Percentiles rank a stretch among this genome's conserved stretches.
These are phyloP conservation scores for Metschnikowia arizonensis DNA, from an alignment of 805 yeast genomes.

Conservation along the genomic window DNA sequence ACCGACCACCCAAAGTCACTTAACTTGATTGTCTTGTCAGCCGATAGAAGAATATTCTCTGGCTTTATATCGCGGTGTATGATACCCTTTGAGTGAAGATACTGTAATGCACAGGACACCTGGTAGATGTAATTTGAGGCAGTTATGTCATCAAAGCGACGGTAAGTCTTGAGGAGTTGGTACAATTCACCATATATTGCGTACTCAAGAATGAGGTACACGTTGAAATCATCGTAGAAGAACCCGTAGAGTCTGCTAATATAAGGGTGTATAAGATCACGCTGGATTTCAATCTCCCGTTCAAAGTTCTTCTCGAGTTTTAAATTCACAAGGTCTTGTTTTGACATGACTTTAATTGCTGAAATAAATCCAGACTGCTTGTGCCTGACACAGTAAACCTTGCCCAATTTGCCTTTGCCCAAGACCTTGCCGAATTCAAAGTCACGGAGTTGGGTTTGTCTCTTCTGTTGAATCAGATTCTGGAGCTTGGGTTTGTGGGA, in stretches of 20 bases:
- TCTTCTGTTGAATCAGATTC: neutral
- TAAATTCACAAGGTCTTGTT: constrained; percentile 66
- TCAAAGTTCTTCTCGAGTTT: constrained; percentile 82
- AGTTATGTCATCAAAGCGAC: constrained; percentile 64
- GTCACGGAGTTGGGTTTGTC: constrained; percentile 41
- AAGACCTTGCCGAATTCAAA: constrained; percentile 84
- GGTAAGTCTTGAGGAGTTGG: constrained; percentile 59
- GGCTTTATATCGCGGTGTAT: constrained; percentile 95
- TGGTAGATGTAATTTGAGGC: constrained; percentile 82
- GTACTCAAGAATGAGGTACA: constrained; percentile 80
- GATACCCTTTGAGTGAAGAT: constrained; percentile 73
- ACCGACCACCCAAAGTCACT: constrained; percentile 98
- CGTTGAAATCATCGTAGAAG: constrained; percentile 76
- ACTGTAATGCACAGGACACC: constrained; percentile 72
- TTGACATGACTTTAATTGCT: constrained; percentile 90
- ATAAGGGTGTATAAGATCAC: constrained; percentile 71
- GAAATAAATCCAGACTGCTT: constrained; percentile 71
- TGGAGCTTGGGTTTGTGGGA: neutral
- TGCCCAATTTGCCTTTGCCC: constrained; percentile 93
- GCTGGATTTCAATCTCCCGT: constrained; percentile 89
- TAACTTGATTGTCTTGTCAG: constrained; percentile 71
- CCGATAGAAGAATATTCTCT: constrained; percentile 78
- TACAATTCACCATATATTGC: constrained; percentile 85
- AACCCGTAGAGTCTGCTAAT: constrained; percentile 79
- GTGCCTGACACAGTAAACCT: constrained; percentile 84